Percentiles rank a stretch among this genome's conserved stretches.
Evolutionary conservation across 805 yeast species (phyloP).

Genomic region (Cyberlindnera mrakii): DNA sequence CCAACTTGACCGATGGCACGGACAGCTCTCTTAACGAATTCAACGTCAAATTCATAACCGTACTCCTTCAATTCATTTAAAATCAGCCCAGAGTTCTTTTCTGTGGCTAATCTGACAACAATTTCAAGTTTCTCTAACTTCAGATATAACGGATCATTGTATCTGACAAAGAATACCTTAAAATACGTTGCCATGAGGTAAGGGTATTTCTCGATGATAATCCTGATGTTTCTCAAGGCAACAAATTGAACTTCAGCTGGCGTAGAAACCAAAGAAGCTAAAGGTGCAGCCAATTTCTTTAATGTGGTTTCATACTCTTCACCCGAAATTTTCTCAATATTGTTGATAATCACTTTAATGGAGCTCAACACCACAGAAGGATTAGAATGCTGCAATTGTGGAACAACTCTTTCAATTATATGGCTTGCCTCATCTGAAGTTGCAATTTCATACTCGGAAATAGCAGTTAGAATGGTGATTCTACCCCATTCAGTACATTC

Average conservation of each 20-base stretch:
- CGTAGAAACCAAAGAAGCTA: constrained; percentile 80
- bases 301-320: constrained; percentile 39
- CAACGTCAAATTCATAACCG: constrained; percentile 79
- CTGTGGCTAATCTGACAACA: constrained; percentile 61
- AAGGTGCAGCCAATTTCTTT: constrained; percentile 74
- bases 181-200: constrained; percentile 68
- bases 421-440: constrained; percentile 67
- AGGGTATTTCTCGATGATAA: constrained; percentile 86
- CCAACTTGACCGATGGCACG: constrained; percentile 69
- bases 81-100: constrained; percentile 49
- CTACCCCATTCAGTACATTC: constrained; percentile 99
- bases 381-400: constrained; percentile 94
- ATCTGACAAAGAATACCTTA: constrained; percentile 86
- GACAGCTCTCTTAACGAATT: constrained; percentile 63
- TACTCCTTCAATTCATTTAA: constrained; percentile 73
- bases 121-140: constrained; percentile 75
- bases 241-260: constrained; percentile 95
- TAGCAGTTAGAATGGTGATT: constrained; percentile 76
- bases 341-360: constrained; percentile 72
- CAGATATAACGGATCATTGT: constrained; percentile 73
- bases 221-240: constrained; percentile 83
- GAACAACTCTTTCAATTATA: constrained; percentile 83
- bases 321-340: constrained; percentile 42
- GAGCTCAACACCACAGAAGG: constrained; percentile 90
- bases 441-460: constrained; percentile 61